These are phyloP conservation scores for Aspergillus panamensis DNA, from an alignment of 495 filamentous ascomycete species.

Conservation along the genomic window DNA sequence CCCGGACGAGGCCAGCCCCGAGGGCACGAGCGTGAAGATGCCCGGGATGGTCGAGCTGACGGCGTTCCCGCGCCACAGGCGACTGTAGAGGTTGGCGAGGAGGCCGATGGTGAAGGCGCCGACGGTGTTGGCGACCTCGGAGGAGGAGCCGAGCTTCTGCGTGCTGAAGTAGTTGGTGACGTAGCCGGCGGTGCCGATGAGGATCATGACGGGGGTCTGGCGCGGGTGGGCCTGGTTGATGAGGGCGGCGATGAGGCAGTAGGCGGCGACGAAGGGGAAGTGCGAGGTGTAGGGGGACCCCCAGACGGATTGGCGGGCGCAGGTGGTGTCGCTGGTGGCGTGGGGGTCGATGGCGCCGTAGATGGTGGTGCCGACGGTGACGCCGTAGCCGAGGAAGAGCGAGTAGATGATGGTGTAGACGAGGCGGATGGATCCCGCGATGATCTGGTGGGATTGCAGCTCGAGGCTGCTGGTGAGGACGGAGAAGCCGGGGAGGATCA, in stretches of 20 bases:
- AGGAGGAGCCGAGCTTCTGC: slow-evolving; percentile 63
- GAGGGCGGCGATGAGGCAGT: slow-evolving; percentile 73
- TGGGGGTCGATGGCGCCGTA: slow-evolving; percentile 77
- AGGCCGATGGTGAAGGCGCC: slow-evolving; percentile 85
- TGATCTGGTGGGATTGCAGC: slow-evolving; percentile 80
- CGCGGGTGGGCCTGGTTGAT: slow-evolving; percentile 91
- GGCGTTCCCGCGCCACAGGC: slow-evolving; percentile 76
- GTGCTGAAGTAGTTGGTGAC: slow-evolving; percentile 79
- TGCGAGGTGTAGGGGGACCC: slow-evolving; percentile 42
- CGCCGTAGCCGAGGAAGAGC: slow-evolving; percentile 89
- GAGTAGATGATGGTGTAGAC: slow-evolving; percentile 95
- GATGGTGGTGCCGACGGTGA: slow-evolving; percentile 86
- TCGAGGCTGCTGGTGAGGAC: slow-evolving; percentile 81
- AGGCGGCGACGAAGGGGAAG: slow-evolving; percentile 65
- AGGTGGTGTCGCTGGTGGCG: slow-evolving; percentile 69
- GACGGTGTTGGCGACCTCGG: slow-evolving; percentile 80
- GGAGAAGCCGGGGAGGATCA: slow-evolving; percentile 88
- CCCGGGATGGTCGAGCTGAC: slow-evolving; percentile 84
- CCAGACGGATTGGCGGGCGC: slow-evolving; percentile 52
- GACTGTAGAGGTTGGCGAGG: slow-evolving; percentile 80
- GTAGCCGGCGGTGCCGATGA: slow-evolving; percentile 79
- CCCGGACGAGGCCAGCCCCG: slow-evolving; percentile 78
- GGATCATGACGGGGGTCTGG: slow-evolving; percentile 80
- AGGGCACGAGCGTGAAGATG: slow-evolving; percentile 92
- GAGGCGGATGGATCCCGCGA: slow-evolving; percentile 90